Base-by-base conservation (phyloP, 805 yeast species). In the Candida suzukii region DNA sequence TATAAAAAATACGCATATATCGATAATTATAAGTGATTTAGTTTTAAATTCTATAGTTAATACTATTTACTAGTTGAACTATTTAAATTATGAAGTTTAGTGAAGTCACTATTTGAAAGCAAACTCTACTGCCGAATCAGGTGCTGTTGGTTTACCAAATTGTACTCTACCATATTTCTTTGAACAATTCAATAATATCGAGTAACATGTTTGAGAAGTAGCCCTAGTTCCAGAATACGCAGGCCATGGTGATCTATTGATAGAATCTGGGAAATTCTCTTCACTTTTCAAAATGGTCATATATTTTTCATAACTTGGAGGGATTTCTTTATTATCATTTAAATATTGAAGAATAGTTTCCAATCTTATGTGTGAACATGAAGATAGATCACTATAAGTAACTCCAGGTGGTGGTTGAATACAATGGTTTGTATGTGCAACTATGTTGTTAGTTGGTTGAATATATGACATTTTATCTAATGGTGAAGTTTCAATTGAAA, bases 381-480 rank as follows among this genome's bases (percentile, higher is more conserved):
- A 3, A 14, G 21, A 7, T 3, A 27, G 17, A 26, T 38, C 27
- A 8, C 10, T 13, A 22, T 17, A 13, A 27, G 20, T 26, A 21
- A 39, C 35, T 3, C 44, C 44, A 10, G 17, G 16, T 12, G 39
- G 42, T 13, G 36, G 33, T 14, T 11, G 8, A 12, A 44, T 13
- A 38, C 46, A 44, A 24, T 44, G 46, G 28, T 44, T 44, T 22
- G 46, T 28, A 30, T 44, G 46, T 3, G 42, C 24, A 3, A 44
- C 19, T 7, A 18, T 27, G 3, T 34, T 20, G 4, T 38, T 35
- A 9, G n/a, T 22, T 13, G 41, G 29, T 13, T n/a, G 25, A 22
- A 44, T 38, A 16, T 25, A 30, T 2, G 44, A 44, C 35, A 26
- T 22, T 2, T 24, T 19, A 7, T 35, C 40, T 4, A 29, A 27